Evolutionary conservation across 2,329 filamentous ascomycete genomes (phyloP), one percentile per base, ranked within the genome.

Genomic region (Didymella exigua): DNA sequence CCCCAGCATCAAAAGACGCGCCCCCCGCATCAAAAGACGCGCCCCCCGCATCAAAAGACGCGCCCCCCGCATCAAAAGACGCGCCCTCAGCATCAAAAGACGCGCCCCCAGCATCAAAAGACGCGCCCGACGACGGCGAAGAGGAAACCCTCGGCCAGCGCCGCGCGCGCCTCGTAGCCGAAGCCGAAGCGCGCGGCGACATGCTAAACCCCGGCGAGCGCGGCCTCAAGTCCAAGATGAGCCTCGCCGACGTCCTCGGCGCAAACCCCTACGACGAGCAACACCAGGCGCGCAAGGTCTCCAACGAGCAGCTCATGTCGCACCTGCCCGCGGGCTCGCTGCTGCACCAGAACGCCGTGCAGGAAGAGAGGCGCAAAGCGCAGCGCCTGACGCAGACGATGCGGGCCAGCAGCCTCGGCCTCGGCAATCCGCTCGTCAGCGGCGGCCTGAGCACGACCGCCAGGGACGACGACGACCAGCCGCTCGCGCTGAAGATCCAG

Each of bases 141-240:
- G 88, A 91, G 63, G 90, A 95, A 70, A 93, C 90, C 0, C 79
- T 95, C 0, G 90, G 89, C 9, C 89, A 93, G 72, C 86, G 90
- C 10, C 86, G 89, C 0, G 86, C 85, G 24, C 84, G 90, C 23
- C 79, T 95, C 1, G 89, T 92, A 70, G 86, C 86, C 23, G 87
- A 89, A 73, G 87, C 87, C 6, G 82, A 84, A 24, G 82, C 84
- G 4, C 62, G 57, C 77, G 80, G 36, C 19, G 67, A 71, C 36
- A 45, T 58, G 1, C 61, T 66, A 31, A 49, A 55, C 10, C 40
- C 56, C 9, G 70, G 66, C 18, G 61, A 57, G n/a, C 71, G 70
- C 3, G 69, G 72, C 3, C 68, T 80, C 10, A 72, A 75, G 9
- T 72, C 74, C 2, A 78, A 79, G 5, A 76, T 84, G 52, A 85